phyloP scores from a whole-genome alignment of 148 eudicot genomes.

The Rheum nobile region DNA sequence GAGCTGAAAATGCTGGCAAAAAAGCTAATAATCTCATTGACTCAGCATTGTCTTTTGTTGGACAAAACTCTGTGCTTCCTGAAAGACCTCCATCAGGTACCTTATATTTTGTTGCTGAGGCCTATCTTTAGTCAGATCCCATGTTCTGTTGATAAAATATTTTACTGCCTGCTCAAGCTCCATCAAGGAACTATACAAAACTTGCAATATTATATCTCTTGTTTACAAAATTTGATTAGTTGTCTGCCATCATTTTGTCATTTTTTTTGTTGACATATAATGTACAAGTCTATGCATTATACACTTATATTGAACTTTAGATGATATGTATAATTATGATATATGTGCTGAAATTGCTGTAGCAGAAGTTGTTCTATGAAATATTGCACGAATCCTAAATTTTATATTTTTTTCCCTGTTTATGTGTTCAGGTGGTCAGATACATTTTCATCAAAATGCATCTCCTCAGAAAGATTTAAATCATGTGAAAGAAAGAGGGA shows the following conservation, averaged over 20 bases:
- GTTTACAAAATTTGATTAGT: background rate
- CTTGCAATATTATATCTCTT: background rate
- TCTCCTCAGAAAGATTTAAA: slow-evolving; percentile 19
- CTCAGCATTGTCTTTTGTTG: slow-evolving; percentile 61
- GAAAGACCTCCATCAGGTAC: slow-evolving; percentile 49
- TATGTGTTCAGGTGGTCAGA: slow-evolving; percentile 17
- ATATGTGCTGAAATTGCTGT: background rate
- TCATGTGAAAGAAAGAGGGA: slow-evolving; percentile 35
- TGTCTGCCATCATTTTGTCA: background rate
- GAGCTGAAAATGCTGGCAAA: slow-evolving; percentile 55
- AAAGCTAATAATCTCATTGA: slow-evolving; percentile 52
- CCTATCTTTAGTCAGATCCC: background rate
- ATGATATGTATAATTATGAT: background rate
- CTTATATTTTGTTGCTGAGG: background rate
- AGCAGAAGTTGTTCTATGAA: background rate
- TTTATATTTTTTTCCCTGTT: background rate
- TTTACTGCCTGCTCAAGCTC: background rate
- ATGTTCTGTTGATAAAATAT: background rate
- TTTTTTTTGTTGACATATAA: background rate
- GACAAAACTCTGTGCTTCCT: slow-evolving; percentile 56
- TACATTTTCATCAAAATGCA: slow-evolving; percentile 11
- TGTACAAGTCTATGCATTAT: background rate
- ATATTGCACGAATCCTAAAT: background rate
- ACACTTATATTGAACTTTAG: background rate
- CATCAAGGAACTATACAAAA: background rate